Evolutionary conservation across 345 rosid genomes (phyloP), one percentile per base, ranked within the genome.

Genomic region (Nasturtium officinale): DNA sequence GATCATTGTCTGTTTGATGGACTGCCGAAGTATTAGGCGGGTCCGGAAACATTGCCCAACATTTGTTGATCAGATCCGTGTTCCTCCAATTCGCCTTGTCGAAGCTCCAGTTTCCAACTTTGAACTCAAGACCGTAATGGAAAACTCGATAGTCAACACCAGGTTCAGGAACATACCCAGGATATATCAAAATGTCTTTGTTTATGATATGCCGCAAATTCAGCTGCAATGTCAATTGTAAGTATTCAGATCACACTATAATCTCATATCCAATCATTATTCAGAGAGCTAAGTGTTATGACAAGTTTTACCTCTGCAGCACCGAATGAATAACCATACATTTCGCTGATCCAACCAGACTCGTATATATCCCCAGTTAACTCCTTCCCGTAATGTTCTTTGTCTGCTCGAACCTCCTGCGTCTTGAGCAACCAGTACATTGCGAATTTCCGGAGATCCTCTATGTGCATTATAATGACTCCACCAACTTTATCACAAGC

Each of bases 281-380:
- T 33, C 35, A 12, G 32, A 50, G 28, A 2, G 42, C 29, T 72
- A 12, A 16, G 30, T 21, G 38, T 16, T 37, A 38, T 26, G 61
- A 11, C n/a, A 53, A 56, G 43, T 17, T 38, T 45, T 70, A 91
- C 98, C 99, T 95, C 98, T 50, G 99, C 99, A 46, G 99, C 99
- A n/a, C 93, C 99, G 50, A 95, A 95, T 25, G 99, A 90, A 79
- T 95, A 95, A 62, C 99, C 99, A 67, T 95, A 95, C 99, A 95
- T 95, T 79, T 95, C 99, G 69, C 98, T 91, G 69, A 95, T 95
- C 99, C 99, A 95, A 53, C 99, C 99, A 46, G 98, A 88, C 63
- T 81, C 80, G 73, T 83, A 95, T 79, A 91, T 78, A 73, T 95
- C 99, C 61, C 99, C 99, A 1, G 99, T 88, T 79, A 95, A 77